A percentile compares a stretch with the other conserved stretches of the same genome.
Evolutionary conservation across 257 asterid species (phyloP).

Genomic region (Perilla frutescens): DNA sequence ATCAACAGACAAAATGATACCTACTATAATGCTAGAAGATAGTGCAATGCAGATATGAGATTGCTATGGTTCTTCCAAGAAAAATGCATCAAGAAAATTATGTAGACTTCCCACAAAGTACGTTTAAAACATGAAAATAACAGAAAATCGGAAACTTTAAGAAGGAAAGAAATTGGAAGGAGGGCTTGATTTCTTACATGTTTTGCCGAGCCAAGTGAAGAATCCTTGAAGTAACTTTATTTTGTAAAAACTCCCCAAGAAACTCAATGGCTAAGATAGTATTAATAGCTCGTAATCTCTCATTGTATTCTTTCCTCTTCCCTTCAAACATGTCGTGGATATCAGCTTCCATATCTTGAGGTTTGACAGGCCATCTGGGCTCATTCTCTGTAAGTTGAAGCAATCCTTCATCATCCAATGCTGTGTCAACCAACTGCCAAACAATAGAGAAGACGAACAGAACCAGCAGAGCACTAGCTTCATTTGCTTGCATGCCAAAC

Average conservation of each 20-base stretch:
- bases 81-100: background rate
- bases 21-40: background rate
- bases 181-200: conserved; percentile 74
- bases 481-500: conserved; percentile 59
- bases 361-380: conserved; percentile 69
- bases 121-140: background rate
- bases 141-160: conserved; percentile 10
- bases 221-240: conserved; percentile 83
- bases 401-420: conserved; percentile 88
- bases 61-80: background rate
- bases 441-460: conserved; percentile 66
- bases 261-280: conserved; percentile 70
- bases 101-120: background rate
- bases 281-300: conserved; percentile 61
- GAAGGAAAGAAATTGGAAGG: conserved; percentile 28
- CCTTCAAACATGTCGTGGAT: conserved; percentile 45
- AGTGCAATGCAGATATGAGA: background rate
- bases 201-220: conserved; percentile 91
- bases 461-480: conserved; percentile 66
- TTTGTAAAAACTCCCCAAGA: conserved; percentile 70
- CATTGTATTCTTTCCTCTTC: conserved; percentile 55
- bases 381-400: conserved; percentile 67
- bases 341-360: conserved; percentile 79
- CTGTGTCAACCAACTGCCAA: conserved; percentile 85
- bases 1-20: conserved; percentile 4